Percentiles rank a stretch among this genome's conserved stretches.
Evolutionary conservation across 768 basidiomycete genomes (phyloP).

Genomic region (Crepidotus variabilis): DNA sequence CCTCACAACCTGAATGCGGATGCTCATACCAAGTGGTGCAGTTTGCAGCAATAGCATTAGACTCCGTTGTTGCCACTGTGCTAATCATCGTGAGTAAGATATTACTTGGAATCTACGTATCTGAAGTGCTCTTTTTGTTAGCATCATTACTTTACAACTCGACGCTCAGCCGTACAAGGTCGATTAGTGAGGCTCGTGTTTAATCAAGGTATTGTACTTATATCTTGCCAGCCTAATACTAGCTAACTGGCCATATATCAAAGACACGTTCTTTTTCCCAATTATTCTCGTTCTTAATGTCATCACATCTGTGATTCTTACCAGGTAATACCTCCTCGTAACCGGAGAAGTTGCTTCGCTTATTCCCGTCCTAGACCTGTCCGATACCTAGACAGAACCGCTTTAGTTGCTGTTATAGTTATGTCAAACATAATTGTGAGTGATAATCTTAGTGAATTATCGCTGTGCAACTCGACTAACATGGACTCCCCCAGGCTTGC

Average conservation of each 20-base stretch:
- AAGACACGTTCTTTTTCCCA: background rate
- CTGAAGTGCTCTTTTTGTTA: background rate
- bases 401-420: background rate
- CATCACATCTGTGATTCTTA: background rate
- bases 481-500: conserved; percentile 5
- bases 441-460: background rate
- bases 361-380: background rate
- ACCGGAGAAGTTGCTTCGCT: too few species aligned
- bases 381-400: conserved; percentile 2
- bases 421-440: conserved; percentile 1
- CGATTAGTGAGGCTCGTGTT: background rate
- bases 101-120: background rate
- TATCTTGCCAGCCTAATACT: too few species aligned
- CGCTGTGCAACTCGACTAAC: background rate
- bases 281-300: background rate
- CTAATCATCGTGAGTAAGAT: background rate
- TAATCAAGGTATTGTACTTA: background rate
- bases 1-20: background rate
- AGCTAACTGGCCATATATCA: too few species aligned
- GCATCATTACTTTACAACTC: background rate
- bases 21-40: background rate
- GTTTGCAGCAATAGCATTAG: background rate
- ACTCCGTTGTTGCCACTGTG: background rate
- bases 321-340: background rate
- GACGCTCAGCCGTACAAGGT: background rate